Evolutionary conservation across 1,139 yeast genomes (phyloP).

Genomic region (Yamadazyma conglobata): DNA sequence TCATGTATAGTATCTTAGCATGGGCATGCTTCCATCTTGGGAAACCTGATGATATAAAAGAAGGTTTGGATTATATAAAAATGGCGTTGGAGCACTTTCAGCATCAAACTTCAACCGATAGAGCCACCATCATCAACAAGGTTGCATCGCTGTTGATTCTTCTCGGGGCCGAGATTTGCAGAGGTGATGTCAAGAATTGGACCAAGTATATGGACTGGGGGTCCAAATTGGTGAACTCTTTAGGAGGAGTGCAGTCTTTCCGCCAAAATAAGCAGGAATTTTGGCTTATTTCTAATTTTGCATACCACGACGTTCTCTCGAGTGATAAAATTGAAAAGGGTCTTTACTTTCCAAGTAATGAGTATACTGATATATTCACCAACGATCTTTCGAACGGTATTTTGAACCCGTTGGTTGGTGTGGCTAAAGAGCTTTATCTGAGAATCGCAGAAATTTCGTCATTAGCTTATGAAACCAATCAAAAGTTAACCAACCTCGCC

Average conservation of each 20-base stretch:
- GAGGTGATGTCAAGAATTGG: slow-evolving; percentile 75
- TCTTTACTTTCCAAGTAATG: slow-evolving; percentile 52
- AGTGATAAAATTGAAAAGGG: slow-evolving; percentile 55
- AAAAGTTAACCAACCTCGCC: slow-evolving; percentile 17
- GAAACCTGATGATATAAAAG: slow-evolving; percentile 34
- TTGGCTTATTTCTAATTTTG: slow-evolving; percentile 78
- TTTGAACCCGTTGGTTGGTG: slow-evolving; percentile 69
- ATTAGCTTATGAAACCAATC: slow-evolving; percentile 51
- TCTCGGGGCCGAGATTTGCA: slow-evolving; percentile 70
- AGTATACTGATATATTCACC: slow-evolving; percentile 54
- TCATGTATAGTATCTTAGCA: slow-evolving; percentile 65
- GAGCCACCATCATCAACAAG: slow-evolving; percentile 32
- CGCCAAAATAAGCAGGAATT: slow-evolving; percentile 56
- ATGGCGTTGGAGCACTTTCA: slow-evolving; percentile 46
- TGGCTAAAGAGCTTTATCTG: slow-evolving; percentile 63
- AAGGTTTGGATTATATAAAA: slow-evolving; percentile 45
- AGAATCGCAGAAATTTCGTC: slow-evolving; percentile 68
- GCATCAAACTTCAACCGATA: slow-evolving; percentile 15
- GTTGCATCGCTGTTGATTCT: slow-evolving; percentile 65
- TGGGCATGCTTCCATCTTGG: slow-evolving; percentile 75
- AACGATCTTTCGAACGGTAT: slow-evolving; percentile 36
- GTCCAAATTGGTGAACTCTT: slow-evolving; percentile 49
- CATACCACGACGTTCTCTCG: slow-evolving; percentile 75
- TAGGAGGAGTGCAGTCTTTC: slow-evolving; percentile 59
- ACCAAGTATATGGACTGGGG: slow-evolving; percentile 59